phyloP scores from a whole-genome alignment of 148 eudicot genomes.

The Dysphania ambrosioides region DNA sequence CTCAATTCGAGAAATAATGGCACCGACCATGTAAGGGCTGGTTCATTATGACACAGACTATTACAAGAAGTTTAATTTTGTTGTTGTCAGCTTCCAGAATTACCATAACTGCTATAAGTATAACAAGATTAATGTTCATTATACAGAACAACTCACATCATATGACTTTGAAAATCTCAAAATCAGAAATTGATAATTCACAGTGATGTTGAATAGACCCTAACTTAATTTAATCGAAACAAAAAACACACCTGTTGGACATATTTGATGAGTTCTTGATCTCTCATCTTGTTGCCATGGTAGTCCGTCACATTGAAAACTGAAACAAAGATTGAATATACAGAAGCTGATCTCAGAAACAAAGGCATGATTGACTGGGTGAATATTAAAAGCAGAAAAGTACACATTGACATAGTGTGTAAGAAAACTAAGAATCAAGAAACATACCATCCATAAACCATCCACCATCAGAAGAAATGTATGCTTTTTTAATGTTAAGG shows the following conservation, averaged over 20 bases:
- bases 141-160: too few relatives aligned
- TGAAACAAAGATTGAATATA: constrained; percentile 24
- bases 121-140: too few relatives aligned
- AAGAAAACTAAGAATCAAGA: too few relatives aligned
- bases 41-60: too few relatives aligned
- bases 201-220: not conserved
- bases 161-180: not conserved
- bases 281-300: constrained; percentile 69
- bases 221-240: not conserved
- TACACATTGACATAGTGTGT: constrained; percentile 6
- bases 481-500: constrained; percentile 75
- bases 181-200: not conserved
- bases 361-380: constrained; percentile 16
- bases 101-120: not conserved
- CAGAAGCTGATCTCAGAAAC: constrained; percentile 23
- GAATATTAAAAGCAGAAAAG: constrained; percentile 6
- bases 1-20: not conserved
- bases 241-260: constrained; percentile 42
- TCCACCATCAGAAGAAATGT: constrained; percentile 89
- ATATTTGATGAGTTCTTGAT: constrained; percentile 49
- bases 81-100: not conserved
- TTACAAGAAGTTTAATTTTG: not conserved
- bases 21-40: not conserved
- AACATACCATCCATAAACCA: constrained; percentile 96
- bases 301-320: constrained; percentile 73